Evolutionary conservation across 768 basidiomycete species (phyloP).

Genomic region (Rhodosporidiobolus odoratus): DNA sequence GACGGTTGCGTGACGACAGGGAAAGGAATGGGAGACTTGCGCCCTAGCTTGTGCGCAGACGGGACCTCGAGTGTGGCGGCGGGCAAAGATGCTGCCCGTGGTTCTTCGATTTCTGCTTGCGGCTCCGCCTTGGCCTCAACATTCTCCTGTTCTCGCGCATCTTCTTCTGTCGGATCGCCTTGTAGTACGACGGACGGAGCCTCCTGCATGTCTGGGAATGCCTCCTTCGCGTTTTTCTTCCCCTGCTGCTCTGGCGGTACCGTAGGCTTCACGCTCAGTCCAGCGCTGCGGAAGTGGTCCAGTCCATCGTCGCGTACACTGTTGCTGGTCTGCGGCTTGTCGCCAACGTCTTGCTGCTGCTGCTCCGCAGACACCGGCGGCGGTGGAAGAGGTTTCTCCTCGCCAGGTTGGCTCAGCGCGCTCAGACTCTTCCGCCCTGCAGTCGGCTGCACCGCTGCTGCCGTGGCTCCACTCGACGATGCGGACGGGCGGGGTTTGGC

Average conservation of each 20-base stretch:
- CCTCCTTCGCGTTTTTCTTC: constrained; percentile 10
- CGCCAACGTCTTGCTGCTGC: background rate
- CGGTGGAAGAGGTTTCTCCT: background rate
- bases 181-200: constrained; percentile 1
- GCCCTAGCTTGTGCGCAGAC: too few species aligned
- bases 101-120: background rate
- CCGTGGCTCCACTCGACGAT: background rate
- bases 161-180: background rate
- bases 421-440: too few species aligned
- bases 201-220: constrained; percentile 21
- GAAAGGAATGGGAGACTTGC: background rate
- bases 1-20: constrained; percentile 13
- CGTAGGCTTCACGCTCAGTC: background rate
- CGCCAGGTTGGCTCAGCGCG: too few species aligned
- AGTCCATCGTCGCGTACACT: too few species aligned
- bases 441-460: background rate
- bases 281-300: constrained; percentile 4
- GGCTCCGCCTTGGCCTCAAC: background rate
- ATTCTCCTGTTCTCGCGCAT: background rate
- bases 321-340: too few species aligned
- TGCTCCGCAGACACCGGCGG: background rate
- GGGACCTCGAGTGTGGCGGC: background rate
- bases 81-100: background rate
- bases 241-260: constrained; percentile 1
- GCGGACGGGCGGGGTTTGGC: constrained; percentile 1